Conservation (phyloP, 2,329 filamentous ascomycete genomes). For the Corynespora cassiicola region DNA sequence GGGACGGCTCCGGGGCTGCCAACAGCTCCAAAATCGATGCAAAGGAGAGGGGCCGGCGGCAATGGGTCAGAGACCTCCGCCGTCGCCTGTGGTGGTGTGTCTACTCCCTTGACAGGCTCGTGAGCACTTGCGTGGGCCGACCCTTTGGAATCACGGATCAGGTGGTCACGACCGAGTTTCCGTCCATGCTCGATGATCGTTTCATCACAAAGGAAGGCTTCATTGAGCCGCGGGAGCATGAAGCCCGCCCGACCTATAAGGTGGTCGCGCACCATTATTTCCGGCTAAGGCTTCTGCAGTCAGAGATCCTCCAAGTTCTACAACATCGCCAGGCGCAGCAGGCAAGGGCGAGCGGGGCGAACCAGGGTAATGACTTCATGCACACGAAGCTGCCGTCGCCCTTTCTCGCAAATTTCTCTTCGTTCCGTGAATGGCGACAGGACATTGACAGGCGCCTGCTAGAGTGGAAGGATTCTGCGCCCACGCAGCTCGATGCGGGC, state of each 20-base stretch:
- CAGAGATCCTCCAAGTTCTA: slow-evolving; percentile 91
- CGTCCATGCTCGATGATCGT: slow-evolving; percentile 84
- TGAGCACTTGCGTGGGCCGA: slow-evolving; percentile 90
- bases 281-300: slow-evolving; percentile 84
- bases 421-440: slow-evolving; percentile 85
- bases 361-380: slow-evolving; percentile 73
- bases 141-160: slow-evolving; percentile 97
- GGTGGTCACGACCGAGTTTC: slow-evolving; percentile 94
- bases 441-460: slow-evolving; percentile 84
- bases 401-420: slow-evolving; percentile 82
- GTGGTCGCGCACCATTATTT: slow-evolving; percentile 92
- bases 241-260: slow-evolving; percentile 80
- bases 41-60: slow-evolving; percentile 70
- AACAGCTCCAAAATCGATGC: slow-evolving; percentile 51
- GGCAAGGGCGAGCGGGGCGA: slow-evolving; percentile 70
- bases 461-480: slow-evolving; percentile 86
- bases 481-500: slow-evolving; percentile 78
- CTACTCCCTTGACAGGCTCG: slow-evolving; percentile 92
- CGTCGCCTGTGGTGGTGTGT: slow-evolving; percentile 96
- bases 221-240: slow-evolving; percentile 63
- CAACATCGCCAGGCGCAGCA: slow-evolving; percentile 90
- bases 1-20: slow-evolving; percentile 34
- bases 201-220: slow-evolving; percentile 86
- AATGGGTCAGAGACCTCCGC: slow-evolving; percentile 86
- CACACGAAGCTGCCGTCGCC: slow-evolving; percentile 81